Conservation (phyloP, 2,329 filamentous ascomycete genomes). For the Sporothrix globosa region DNA sequence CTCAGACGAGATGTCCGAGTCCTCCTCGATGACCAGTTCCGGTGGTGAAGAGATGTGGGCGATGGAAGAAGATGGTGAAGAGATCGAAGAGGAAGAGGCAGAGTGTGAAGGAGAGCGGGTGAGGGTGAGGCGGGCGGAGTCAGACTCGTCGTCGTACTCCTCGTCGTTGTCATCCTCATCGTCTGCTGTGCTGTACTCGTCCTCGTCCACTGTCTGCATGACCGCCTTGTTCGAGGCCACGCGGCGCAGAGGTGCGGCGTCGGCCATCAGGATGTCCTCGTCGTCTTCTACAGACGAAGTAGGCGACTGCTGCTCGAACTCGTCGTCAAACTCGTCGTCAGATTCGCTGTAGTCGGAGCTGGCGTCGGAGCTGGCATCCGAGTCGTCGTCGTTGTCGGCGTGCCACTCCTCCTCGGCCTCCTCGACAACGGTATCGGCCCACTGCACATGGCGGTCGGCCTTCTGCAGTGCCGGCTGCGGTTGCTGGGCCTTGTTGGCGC, state of each 20-base stretch:
- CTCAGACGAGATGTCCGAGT: conserved; percentile 65
- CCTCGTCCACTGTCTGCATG: conserved; percentile 21
- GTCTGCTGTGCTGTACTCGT: conserved; percentile 37
- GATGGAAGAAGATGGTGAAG: conserved; percentile 69
- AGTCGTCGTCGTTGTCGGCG: conserved; percentile 61
- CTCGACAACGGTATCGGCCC: conserved; percentile 78
- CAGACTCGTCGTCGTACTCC: conserved; percentile 65
- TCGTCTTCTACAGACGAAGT: conserved; percentile 43
- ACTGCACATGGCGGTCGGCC: conserved; percentile 77
- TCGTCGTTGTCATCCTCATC: conserved; percentile 50
- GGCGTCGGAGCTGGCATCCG: conserved; percentile 53
- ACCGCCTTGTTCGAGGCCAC: conserved; percentile 45
- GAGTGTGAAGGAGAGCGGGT: conserved; percentile 70
- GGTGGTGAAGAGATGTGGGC: conserved; percentile 63
- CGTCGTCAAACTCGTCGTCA: conserved; percentile 54
- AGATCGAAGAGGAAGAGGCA: conserved; percentile 57
- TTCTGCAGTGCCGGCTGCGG: conserved; percentile 38
- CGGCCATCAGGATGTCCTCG: conserved; percentile 62
- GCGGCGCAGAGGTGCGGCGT: conserved; percentile 52
- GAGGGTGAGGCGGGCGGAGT: conserved; percentile 67
- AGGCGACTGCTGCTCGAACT: conserved; percentile 47
- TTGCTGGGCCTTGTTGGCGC: conserved; percentile 57
- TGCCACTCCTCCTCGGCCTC: conserved; percentile 72
- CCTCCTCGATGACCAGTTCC: conserved; percentile 63
- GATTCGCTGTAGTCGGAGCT: conserved; percentile 49